These are phyloP conservation scores for Dryas octopetala DNA, from an alignment of 306 rosid species.

Conservation along the genomic window DNA sequence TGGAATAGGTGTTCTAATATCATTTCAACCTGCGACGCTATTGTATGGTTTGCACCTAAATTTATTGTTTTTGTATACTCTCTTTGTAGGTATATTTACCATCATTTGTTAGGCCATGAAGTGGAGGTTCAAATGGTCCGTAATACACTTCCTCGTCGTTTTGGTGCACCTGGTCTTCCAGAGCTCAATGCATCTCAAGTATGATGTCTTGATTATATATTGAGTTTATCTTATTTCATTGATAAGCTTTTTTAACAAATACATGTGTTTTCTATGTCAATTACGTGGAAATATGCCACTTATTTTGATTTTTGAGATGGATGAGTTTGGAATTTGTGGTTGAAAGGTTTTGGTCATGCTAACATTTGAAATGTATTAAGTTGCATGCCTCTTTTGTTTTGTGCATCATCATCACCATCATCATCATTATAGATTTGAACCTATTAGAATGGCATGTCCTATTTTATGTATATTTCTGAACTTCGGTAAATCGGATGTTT, in stretches of 20 bases:
- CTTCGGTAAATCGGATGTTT: background rate
- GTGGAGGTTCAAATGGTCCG: slow-evolving; percentile 99
- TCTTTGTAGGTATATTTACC: slow-evolving; percentile 84
- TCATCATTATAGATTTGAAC: background rate
- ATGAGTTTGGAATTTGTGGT: background rate
- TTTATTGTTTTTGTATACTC: background rate
- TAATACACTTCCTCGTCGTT: slow-evolving; percentile 92
- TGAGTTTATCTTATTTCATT: background rate
- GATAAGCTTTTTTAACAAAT: background rate
- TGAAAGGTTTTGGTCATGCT: background rate
- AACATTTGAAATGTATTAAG: background rate
- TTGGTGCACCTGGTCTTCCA: slow-evolving; percentile 99
- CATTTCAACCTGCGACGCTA: background rate
- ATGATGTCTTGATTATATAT: slow-evolving; percentile 34
- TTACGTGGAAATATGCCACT: background rate
- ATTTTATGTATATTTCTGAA: background rate
- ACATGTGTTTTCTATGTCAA: background rate
- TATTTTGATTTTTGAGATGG: background rate
- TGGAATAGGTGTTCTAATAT: background rate
- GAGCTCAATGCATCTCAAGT: slow-evolving; percentile 99
- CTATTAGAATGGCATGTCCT: background rate
- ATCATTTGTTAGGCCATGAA: slow-evolving; percentile 96
- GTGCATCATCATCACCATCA: background rate
- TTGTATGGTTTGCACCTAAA: background rate
- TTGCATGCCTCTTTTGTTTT: background rate